These are phyloP conservation scores for Sanguinoderma infundibulare DNA, from an alignment of 1,284 basidiomycete genomes.

Conservation along the genomic window DNA sequence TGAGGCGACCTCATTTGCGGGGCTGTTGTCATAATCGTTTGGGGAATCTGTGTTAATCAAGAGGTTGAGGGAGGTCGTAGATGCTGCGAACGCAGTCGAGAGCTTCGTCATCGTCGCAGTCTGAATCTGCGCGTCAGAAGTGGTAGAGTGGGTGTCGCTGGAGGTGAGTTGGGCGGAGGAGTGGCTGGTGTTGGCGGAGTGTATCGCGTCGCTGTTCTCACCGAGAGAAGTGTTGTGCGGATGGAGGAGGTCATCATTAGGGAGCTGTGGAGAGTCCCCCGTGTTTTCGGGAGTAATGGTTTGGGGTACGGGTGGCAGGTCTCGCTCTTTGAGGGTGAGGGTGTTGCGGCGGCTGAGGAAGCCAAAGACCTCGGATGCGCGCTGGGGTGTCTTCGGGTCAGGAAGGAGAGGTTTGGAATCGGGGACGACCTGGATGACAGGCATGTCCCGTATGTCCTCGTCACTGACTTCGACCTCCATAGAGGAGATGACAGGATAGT, in stretches of 20 bases:
- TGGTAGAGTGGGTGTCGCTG: constrained; percentile 27
- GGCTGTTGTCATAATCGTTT: neutral
- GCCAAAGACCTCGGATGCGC: constrained; percentile 70
- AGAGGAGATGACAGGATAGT: constrained; percentile 63
- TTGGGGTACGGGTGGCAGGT: constrained; percentile 18
- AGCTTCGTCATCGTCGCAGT: constrained; percentile 32
- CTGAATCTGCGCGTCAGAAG: constrained; percentile 30
- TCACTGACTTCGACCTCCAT: constrained; percentile 73
- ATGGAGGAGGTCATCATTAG: neutral
- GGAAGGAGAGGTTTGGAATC: constrained; percentile 9
- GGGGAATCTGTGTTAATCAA: constrained; percentile 7
- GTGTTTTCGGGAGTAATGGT: constrained; percentile 9
- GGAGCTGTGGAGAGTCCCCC: constrained; percentile 8
- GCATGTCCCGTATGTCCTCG: constrained; percentile 31
- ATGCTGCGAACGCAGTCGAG: constrained; percentile 25
- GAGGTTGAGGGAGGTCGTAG: constrained; percentile 29
- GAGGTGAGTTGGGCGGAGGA: constrained; percentile 25
- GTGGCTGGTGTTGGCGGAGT: constrained; percentile 24
- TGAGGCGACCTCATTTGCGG: neutral
- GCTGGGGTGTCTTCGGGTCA: constrained; percentile 53
- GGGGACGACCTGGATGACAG: constrained; percentile 8
- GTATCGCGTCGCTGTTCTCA: constrained; percentile 20
- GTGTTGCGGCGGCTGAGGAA: constrained; percentile 52
- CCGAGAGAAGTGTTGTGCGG: constrained; percentile 11
- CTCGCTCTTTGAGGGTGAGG: constrained; percentile 26